These are phyloP conservation scores for Cercospora brassicicola DNA, from an alignment of 2,329 filamentous ascomycete genomes.

Conservation along the genomic window DNA sequence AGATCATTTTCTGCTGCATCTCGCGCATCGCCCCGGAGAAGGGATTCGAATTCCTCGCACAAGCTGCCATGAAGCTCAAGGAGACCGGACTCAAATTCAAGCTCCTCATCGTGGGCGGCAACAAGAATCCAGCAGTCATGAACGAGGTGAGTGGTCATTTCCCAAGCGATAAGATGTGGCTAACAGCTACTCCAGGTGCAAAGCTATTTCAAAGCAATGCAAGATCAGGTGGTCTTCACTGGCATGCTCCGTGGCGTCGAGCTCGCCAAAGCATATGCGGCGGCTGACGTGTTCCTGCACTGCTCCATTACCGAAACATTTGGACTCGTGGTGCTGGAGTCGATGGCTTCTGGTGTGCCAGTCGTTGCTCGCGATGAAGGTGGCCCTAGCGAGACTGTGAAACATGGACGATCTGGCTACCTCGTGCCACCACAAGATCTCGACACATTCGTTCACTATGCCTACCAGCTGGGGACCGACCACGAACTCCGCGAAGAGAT, in stretches of 20 bases:
- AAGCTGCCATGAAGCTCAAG: conserved; percentile 57
- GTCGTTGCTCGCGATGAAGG: conserved; percentile 69
- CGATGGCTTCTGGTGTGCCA: conserved; percentile 69
- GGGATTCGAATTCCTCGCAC: conserved; percentile 66
- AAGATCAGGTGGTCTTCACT: conserved; percentile 63
- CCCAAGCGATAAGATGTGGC: background rate
- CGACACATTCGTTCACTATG: conserved; percentile 57
- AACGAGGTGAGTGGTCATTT: conserved; percentile 42
- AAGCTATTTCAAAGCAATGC: conserved; percentile 57
- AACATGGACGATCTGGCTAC: conserved; percentile 60
- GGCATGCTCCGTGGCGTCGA: conserved; percentile 63
- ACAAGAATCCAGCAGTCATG: conserved; percentile 63
- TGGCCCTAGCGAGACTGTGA: conserved; percentile 67
- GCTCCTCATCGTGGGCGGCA: conserved; percentile 67
- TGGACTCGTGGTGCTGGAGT: conserved; percentile 68
- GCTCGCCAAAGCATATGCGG: conserved; percentile 66
- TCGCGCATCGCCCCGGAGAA: conserved; percentile 69
- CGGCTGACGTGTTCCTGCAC: conserved; percentile 68
- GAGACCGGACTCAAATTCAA: conserved; percentile 60
- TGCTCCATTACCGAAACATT: conserved; percentile 72
- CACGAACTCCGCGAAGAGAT: conserved; percentile 48
- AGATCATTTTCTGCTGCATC: conserved; percentile 66
- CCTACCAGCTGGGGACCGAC: conserved; percentile 54
- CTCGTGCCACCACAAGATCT: conserved; percentile 62
- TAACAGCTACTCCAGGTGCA: conserved; percentile 45